Base-by-base conservation (phyloP, 805 yeast species). In the Kodamaea fukazawae region DNA sequence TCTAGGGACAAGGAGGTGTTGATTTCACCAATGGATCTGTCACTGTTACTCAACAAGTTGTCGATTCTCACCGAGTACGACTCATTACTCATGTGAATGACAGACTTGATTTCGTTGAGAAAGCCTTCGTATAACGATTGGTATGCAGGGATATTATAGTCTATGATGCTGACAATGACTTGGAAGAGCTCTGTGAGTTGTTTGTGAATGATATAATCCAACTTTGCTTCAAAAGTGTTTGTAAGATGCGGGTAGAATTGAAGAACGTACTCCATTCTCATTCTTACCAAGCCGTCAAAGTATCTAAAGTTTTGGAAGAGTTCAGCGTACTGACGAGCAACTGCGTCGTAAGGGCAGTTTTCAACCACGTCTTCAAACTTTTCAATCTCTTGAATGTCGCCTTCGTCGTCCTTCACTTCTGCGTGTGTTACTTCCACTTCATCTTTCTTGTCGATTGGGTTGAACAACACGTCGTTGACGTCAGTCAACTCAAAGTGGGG, bases 1-100 rank as follows among this genome's bases (percentile, higher is more conserved):
- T 81, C 82, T 44, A 84, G 60, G 8, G 87, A 73, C 31, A 83
- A 57, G 1, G 88, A 79, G 0, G 91, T 83, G 55, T 80, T 84
- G 39, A 84, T 78, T 51, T 83, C 90, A 44, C 87, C 83, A 42
- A 81, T 75, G 8, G 83, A 73, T 46, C 90, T 65, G 59, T 83
- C 89, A 37, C 84, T 78, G 27, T 71, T 67, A 11, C 82, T 78
- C 33, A 83, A 62, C 40, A 82, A 54, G 36, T 75, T 79, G 50
- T 83, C 89, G 29, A 82, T 71, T 53, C 69, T 70, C 40, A 71
- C 70, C 0, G 82, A 75, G 44, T 73, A 72, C 38, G 71, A 59
- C 35, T 64, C 71, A 42, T 69, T 67, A 11, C 65, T 61, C 41
- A 61, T 45, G 31, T 62, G 69, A 28, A 58, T 52, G 8, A 67